Base-by-base conservation (phyloP, 352 stramenopile genomes). In the Phytophthora cactorum region DNA sequence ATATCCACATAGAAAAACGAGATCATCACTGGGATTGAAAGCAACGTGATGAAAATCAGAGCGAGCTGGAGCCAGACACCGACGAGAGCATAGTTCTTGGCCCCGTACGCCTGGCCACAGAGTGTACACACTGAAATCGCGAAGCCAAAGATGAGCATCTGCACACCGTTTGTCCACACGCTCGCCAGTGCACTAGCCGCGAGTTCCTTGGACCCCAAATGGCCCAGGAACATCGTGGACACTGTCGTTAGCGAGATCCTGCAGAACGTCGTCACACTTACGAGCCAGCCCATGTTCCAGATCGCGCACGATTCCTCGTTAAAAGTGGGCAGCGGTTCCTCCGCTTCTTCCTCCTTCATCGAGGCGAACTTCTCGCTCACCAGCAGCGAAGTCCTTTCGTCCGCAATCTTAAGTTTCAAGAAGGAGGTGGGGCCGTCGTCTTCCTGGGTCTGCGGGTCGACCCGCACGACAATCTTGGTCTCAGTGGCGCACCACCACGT, bases 1-100 rank as follows among this genome's bases (percentile, higher is more conserved):
- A 75, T 72, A 51, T 92, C 84, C n/a, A 93, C 84, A 56, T 93
- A 95, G 60, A 89, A 92, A 73, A 92, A 95, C 59, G 81, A 93
- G 58, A 89, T 70, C 74, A 92, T 89, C 57, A 93, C 87, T 1
- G 87, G 87, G 52, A 92, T 87, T 17, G 83, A 88, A 34, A 93
- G 71, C 36, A 91, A 54, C 52, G 84, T 83, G 68, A 92, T 78
- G 67, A 93, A 88, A 69, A 95, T 70, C 47, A 95, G 58, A 31
- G 84, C 85, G 9, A 95, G 67, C 56, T 95, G 84, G 12, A 95
- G 81, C 87, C 85, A 93, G 46, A 93, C 82, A 28, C 87, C 85
- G 11, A 93, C 84, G 34, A 95, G 77, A 54, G 82, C 74, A 44
- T 80, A 89, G 68, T 95, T 95, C 53, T 84, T 82, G 11, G 87